Base-by-base conservation (phyloP, 371 early-diverging fungal genomes). In the Circinella umbellata region DNA sequence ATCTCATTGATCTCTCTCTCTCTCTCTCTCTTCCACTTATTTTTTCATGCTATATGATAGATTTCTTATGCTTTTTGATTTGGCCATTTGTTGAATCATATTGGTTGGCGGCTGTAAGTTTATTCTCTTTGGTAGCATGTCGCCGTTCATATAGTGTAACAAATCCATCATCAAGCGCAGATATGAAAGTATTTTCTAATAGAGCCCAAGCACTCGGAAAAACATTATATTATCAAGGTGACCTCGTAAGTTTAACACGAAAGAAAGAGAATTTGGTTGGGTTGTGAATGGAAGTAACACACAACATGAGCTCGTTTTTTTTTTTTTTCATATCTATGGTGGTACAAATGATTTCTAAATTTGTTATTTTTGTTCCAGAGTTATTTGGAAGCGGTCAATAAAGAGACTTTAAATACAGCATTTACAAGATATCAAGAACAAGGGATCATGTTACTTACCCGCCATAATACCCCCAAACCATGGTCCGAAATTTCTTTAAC, bases 31-130 rank as follows among this genome's bases (percentile, higher is more conserved):
- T 49, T 49, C 14, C 14, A 4, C 15, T n/a, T 49, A 9, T 49
- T 39, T 39, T 6, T 6, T 10, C 39, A 39, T 10, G 39, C 4
- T 39, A 39, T 39, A 39, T 11, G 14, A 8, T 67, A 93, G 93
- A 95, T 77, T 94, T 94, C 76, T 90, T 92, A 67, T 93, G 95
- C 68, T 96, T 95, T 80, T 72, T 91, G 69, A 79, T 94, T 42
- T 96, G 96, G 96, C 95, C 95, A 15, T 96, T 94, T 73, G 83
- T 96, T 47, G 96, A 96, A 73, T 92, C 93, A 20, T 96, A 96
- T 73, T 96, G 96, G 96, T 81, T 92, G 20, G 90, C 90, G 18
- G 87, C 89, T 9, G 83, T 91, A 39, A 84, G 88, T 63, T 68
- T 91, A 49, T 90, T 88, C 67, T 80, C 90, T 4, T 73, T 92